Conservation (phyloP, 2,329 filamentous ascomycete species). For the Apiospora kogelbergensis region DNA sequence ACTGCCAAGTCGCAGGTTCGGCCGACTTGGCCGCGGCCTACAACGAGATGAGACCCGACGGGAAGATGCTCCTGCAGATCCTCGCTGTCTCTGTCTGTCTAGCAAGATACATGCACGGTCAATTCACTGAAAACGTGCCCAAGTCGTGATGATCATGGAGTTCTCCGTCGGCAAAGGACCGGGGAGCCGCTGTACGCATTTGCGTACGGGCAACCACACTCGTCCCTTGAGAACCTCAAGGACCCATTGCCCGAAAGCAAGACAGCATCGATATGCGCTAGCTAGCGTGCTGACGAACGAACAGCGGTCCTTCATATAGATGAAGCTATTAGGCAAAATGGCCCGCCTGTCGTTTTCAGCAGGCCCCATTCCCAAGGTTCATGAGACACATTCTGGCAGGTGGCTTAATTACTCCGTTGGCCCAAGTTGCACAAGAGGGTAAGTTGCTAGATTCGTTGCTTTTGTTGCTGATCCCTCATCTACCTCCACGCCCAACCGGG, state of each 20-base stretch:
- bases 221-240: neutral
- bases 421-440: neutral
- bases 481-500: neutral
- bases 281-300: neutral
- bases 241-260: neutral
- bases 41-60: neutral
- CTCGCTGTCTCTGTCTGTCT: neutral
- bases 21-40: neutral
- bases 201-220: neutral
- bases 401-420: neutral
- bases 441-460: neutral
- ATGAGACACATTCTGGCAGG: neutral
- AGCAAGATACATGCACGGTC: neutral
- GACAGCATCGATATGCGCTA: neutral
- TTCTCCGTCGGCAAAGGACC: neutral
- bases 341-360: neutral
- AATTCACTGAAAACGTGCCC: neutral
- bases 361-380: neutral
- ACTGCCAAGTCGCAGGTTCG: neutral
- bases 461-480: neutral
- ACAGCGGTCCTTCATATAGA: neutral
- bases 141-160: neutral
- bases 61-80: neutral
- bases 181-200: neutral
- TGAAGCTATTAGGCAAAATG: slow-evolving; percentile 3